phyloP scores from a whole-genome alignment of 2,329 filamentous ascomycete genomes.

The Beauveria rudraprayagi region DNA sequence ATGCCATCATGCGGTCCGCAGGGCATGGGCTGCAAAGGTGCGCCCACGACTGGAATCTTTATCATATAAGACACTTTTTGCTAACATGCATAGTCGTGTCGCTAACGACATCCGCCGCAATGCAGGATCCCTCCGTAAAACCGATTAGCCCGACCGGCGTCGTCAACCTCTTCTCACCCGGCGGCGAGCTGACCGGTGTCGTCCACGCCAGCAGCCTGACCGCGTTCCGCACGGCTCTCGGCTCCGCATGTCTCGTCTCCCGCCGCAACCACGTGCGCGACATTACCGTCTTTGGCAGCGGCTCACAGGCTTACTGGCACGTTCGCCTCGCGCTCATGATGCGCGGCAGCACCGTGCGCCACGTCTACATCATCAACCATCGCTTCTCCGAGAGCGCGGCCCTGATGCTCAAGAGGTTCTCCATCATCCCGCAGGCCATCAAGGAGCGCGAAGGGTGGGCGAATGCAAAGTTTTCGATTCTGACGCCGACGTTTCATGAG shows the following conservation, averaged over 20 bases:
- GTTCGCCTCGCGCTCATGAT: conserved; percentile 74
- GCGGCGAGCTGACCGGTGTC: conserved; percentile 57
- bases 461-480: conserved; percentile 57
- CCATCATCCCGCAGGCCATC: conserved; percentile 31
- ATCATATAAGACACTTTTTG: not conserved
- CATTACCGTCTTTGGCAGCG: conserved; percentile 77
- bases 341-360: conserved; percentile 60
- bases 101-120: conserved; percentile 36
- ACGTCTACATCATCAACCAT: conserved; percentile 77
- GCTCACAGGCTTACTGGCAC: conserved; percentile 92
- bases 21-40: conserved; percentile 62
- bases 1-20: conserved; percentile 61
- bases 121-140: conserved; percentile 20
- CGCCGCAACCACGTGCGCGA: conserved; percentile 64
- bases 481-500: conserved; percentile 65
- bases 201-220: conserved; percentile 68
- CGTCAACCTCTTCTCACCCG: conserved; percentile 58
- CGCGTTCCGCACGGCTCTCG: conserved; percentile 71
- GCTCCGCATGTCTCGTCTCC: conserved; percentile 56
- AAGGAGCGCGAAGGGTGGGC: conserved; percentile 55
- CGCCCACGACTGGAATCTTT: not conserved
- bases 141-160: conserved; percentile 52
- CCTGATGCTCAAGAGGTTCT: conserved; percentile 41
- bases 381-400: conserved; percentile 53
- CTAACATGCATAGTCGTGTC: conserved; percentile 47